Evolutionary conservation across 2,329 filamentous ascomycete genomes (phyloP), one percentile per base, ranked within the genome.

Genomic region (Pyrenophora tritici-repentis): DNA sequence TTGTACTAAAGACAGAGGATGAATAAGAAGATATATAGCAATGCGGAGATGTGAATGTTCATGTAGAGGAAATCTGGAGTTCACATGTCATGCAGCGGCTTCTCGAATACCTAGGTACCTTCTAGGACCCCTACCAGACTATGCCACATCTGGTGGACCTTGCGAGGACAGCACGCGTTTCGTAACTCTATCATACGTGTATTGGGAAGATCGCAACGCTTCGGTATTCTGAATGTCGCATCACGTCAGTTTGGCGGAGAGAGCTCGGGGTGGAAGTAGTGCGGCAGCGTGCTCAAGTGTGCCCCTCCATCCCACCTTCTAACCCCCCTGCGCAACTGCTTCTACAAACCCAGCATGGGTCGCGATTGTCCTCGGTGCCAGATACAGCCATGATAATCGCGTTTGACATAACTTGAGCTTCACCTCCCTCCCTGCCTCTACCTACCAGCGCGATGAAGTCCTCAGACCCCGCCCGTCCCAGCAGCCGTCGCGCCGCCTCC

Each of bases 401-500:
- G 22, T 29, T 32, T n/a, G 36, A 31, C 6, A 26, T 39, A 7
- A 41, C 45, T 37, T 52, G 39, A 48, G 8, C 13, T n/a, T 26
- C 10, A 2, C 17, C 12, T 4, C 18, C 8, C n/a, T n/a, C n/a
- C n/a, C 10, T 39, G 10, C 17, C 17, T 6, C 4, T 24, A 7
- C n/a, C 18, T 6, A 32, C 32, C 32, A 47, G 24, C 40, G 12
- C 14, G n/a, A 73, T 72, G 68, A 67, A 59, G 55, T 60, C 68
- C 5, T 62, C 65, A 36, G 69, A 72, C 14, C 62, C 67, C 39
- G 54, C 55, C 20, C 64, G 72, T 12, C 69, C 71, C 43, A 72
- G 61, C 57, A 73, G 65, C 54, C 69, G 69, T 46, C 70, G 72
- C 38, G 72, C 67, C 14, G 70, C 72, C 33, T 74, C 72, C 20